Evolutionary conservation across 306 rosid species (phyloP).

Genomic region (Potentilla sterilis): DNA sequence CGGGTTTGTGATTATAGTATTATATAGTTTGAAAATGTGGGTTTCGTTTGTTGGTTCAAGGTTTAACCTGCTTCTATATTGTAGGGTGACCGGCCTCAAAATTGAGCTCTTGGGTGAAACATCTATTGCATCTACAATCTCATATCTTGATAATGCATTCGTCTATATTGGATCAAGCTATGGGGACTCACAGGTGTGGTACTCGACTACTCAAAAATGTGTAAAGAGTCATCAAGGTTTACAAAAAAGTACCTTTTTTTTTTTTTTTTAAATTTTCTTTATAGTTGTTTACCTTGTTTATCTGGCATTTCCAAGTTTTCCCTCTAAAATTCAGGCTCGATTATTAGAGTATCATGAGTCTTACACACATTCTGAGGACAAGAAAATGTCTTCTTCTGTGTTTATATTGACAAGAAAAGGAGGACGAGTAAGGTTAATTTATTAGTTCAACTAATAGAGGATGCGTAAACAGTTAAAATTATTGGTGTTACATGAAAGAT

Average conservation of each 20-base stretch:
- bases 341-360: not conserved
- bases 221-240: not conserved
- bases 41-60: not conserved
- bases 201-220: not conserved
- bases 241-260: not conserved
- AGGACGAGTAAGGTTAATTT: not conserved
- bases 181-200: conserved; percentile 90
- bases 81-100: conserved; percentile 95
- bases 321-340: not conserved
- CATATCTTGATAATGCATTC: conserved; percentile 92
- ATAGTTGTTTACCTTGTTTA: not conserved
- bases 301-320: not conserved
- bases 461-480: not conserved
- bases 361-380: not conserved
- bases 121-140: conserved; percentile 88
- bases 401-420: not conserved
- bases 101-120: conserved; percentile 97
- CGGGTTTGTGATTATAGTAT: not conserved
- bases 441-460: not conserved
- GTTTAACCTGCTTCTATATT: conserved; percentile 21
- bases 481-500: not conserved
- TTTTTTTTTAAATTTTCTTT: too few relatives aligned
- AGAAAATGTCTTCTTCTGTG: not conserved
- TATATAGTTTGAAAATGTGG: not conserved
- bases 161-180: conserved; percentile 91